Conservation (phyloP, 306 rosid species). For the Potentilla sterilis region DNA sequence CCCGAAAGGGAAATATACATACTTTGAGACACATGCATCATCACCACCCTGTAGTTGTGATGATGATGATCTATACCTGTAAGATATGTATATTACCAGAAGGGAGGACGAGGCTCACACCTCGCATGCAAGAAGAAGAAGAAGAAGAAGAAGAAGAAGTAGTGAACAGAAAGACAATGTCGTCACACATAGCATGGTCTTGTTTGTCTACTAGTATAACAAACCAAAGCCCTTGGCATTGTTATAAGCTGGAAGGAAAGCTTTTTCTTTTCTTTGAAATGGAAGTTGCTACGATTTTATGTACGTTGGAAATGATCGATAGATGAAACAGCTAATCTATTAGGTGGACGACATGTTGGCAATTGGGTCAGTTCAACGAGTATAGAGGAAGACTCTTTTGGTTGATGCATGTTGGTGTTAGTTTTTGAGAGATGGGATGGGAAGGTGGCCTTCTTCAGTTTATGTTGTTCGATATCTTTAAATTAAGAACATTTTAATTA, state of each 20-base stretch:
- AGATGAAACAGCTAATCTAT: constrained; percentile 26
- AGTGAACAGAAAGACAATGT: background rate
- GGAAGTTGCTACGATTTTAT: background rate
- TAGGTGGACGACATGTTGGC: constrained; percentile 24
- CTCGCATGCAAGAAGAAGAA: background rate
- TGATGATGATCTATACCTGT: constrained; percentile 4
- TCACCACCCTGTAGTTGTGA: background rate
- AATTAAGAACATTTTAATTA: background rate
- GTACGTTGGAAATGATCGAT: background rate
- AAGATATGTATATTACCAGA: background rate
- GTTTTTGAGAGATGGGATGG: constrained; percentile 10
- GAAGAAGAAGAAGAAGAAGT: background rate
- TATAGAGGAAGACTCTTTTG: constrained; percentile 1
- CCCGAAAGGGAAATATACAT: background rate
- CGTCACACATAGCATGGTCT: constrained; percentile 1
- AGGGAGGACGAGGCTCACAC: background rate
- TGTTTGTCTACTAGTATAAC: constrained; percentile 25
- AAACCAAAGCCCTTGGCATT: background rate
- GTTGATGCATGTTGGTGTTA: background rate
- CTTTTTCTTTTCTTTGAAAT: background rate
- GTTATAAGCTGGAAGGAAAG: background rate
- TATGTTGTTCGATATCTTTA: background rate
- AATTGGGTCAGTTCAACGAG: constrained; percentile 10
- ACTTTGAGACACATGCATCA: constrained; percentile 1
- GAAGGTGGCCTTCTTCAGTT: background rate